Conservation (phyloP, 495 filamentous ascomycete genomes). For the Rusavskia elegans region DNA sequence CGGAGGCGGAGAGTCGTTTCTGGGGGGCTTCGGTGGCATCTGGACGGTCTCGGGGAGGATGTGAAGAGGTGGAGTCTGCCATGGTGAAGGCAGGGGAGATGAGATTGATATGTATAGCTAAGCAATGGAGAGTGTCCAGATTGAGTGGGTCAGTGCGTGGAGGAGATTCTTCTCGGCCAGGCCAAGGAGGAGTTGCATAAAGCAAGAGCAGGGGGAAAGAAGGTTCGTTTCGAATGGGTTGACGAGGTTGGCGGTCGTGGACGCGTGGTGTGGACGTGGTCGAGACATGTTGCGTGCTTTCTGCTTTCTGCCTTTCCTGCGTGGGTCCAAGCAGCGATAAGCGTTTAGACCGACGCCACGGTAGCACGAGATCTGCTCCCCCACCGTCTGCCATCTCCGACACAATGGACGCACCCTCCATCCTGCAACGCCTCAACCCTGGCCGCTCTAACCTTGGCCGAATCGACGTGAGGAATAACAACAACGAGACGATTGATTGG, state of each 20-base stretch:
- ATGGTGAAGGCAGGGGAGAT: slow-evolving; percentile 32
- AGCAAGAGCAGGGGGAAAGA: not conserved
- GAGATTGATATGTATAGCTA: slow-evolving; percentile 12
- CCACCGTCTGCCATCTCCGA: not conserved
- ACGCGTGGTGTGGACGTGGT: not conserved
- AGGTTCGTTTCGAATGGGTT: not conserved
- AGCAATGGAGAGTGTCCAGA: slow-evolving; percentile 15
- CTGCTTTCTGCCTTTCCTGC: too few species aligned
- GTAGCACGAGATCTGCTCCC: not conserved
- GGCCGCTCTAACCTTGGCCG: too few species aligned
- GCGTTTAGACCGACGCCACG: not conserved
- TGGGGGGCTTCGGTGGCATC: slow-evolving; percentile 30
- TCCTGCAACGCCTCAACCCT: too few species aligned
- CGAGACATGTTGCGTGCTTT: not conserved
- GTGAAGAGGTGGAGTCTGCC: slow-evolving; percentile 33
- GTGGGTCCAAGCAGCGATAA: not conserved
- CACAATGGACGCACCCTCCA: not conserved
- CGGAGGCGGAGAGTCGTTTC: slow-evolving; percentile 35
- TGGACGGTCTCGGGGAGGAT: slow-evolving; percentile 15
- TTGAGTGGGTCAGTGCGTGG: not conserved
- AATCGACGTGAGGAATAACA: too few species aligned
- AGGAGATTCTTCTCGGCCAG: not conserved
- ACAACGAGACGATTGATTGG: too few species aligned
- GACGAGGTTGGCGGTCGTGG: not conserved
- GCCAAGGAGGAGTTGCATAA: not conserved